A percentile compares a stretch with the other conserved stretches of the same genome.
Evolutionary conservation across 768 basidiomycete genomes (phyloP).

Genomic region (Mycena sanguinolenta): DNA sequence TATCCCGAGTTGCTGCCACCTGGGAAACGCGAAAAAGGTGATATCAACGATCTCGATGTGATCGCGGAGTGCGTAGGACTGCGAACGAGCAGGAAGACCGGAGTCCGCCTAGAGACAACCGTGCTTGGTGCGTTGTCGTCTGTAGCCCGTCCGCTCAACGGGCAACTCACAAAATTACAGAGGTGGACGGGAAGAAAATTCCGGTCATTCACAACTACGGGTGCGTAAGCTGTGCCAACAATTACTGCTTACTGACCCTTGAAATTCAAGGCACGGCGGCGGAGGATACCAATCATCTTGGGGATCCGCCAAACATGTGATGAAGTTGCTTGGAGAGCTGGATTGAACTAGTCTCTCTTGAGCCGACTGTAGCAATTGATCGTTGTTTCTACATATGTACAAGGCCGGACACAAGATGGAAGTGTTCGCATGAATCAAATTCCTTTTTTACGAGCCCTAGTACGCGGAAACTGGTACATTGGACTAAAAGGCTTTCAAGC

Average conservation of each 20-base stretch:
- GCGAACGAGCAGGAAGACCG: constrained; percentile 21
- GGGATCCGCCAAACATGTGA: neutral
- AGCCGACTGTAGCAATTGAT: too few species aligned
- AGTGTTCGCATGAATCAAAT: too few species aligned
- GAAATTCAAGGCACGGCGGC: neutral
- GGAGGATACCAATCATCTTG: neutral
- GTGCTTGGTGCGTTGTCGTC: constrained; percentile 2
- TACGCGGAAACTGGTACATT: too few species aligned
- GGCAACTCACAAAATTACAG: neutral
- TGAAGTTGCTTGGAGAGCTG: too few species aligned
- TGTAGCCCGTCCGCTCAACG: neutral
- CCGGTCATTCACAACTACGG: constrained; percentile 26
- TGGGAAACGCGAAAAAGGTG: constrained; percentile 8
- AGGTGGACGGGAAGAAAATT: neutral
- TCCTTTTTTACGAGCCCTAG: too few species aligned
- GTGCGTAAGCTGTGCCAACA: neutral
- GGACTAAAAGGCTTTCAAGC: too few species aligned
- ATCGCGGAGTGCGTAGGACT: constrained; percentile 33
- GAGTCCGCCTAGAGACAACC: constrained; percentile 7
- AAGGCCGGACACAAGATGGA: too few species aligned
- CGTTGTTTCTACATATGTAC: too few species aligned
- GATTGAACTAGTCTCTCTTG: too few species aligned
- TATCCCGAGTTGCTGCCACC: constrained; percentile 29
- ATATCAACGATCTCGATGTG: constrained; percentile 29
- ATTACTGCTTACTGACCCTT: neutral